phyloP scores from a whole-genome alignment of 2,329 filamentous ascomycete species.

The Epichloe scottii region DNA sequence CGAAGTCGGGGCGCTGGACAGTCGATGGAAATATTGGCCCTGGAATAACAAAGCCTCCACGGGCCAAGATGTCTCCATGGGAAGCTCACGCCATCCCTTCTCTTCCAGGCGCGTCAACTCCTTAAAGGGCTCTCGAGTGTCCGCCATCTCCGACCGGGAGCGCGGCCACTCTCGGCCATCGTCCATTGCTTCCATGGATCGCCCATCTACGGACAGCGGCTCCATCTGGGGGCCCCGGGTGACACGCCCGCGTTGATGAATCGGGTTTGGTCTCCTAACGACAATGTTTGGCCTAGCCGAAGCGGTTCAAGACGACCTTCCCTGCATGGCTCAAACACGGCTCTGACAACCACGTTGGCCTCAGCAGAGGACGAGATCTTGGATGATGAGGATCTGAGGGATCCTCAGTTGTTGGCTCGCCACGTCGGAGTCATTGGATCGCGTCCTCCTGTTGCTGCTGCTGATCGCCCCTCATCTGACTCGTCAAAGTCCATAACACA shows the following conservation, averaged over 20 bases:
- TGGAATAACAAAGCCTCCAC: conserved; percentile 47
- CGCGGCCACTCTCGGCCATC: conserved; percentile 51
- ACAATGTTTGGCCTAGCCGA: conserved; percentile 40
- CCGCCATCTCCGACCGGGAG: conserved; percentile 40
- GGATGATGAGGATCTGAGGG: conserved; percentile 41
- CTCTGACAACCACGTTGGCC: conserved; percentile 45
- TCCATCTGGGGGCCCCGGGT: conserved; percentile 57
- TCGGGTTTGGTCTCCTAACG: conserved; percentile 51
- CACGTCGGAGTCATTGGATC: conserved; percentile 69
- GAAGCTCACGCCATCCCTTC: conserved; percentile 22
- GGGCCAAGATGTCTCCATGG: conserved; percentile 26
- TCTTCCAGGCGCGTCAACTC: conserved; percentile 32
- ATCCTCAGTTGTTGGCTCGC: conserved; percentile 40
- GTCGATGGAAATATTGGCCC: conserved; percentile 41
- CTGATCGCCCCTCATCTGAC: not conserved
- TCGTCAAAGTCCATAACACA: conserved; percentile 33
- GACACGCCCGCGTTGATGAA: conserved; percentile 36
- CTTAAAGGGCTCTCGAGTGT: conserved; percentile 36
- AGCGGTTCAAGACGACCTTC: conserved; percentile 72
- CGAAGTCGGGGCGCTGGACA: conserved; percentile 38
- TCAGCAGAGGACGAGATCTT: conserved; percentile 54
- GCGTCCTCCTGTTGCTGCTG: conserved; percentile 36
- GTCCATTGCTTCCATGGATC: conserved; percentile 55
- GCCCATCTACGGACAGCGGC: conserved; percentile 67
- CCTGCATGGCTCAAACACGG: conserved; percentile 61